Evolutionary conservation across 1,139 yeast species (phyloP).

Genomic region (Geotrichum macrosporum): DNA sequence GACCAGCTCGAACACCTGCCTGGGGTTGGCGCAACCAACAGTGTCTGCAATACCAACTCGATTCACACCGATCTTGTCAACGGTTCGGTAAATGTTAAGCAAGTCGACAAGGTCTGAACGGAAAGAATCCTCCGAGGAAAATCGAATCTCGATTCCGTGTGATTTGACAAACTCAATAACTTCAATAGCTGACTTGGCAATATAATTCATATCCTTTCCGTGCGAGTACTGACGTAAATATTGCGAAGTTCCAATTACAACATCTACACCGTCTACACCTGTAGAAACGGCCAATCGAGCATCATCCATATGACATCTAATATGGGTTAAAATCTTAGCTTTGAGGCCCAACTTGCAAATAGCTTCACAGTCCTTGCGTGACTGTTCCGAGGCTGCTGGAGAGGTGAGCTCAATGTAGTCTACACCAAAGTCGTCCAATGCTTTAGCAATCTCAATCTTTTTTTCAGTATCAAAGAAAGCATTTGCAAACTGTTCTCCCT

Average conservation of each 20-base stretch:
- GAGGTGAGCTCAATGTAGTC: slow-evolving; percentile 97
- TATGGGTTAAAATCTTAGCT: slow-evolving; percentile 88
- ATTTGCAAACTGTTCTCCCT: slow-evolving; percentile 98
- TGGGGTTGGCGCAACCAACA: slow-evolving; percentile 98
- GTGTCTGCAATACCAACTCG: slow-evolving; percentile 99
- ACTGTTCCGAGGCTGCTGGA: slow-evolving; percentile 96
- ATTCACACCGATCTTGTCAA: slow-evolving; percentile 95
- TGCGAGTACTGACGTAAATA: slow-evolving; percentile 92
- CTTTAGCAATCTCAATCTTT: slow-evolving; percentile 96
- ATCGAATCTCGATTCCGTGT: slow-evolving; percentile 94
- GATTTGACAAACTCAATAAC: slow-evolving; percentile 97
- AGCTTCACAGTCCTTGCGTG: slow-evolving; percentile 91
- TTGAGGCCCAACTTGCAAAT: slow-evolving; percentile 94
- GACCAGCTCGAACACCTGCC: slow-evolving; percentile 96
- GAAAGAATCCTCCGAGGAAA: slow-evolving; percentile 95
- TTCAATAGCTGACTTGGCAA: slow-evolving; percentile 93
- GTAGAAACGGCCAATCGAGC: slow-evolving; percentile 96
- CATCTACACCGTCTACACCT: slow-evolving; percentile 99
- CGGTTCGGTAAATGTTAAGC: slow-evolving; percentile 92
- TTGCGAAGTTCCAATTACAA: slow-evolving; percentile 95
- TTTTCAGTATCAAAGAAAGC: slow-evolving; percentile 93
- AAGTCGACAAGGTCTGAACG: slow-evolving; percentile 95
- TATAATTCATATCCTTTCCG: slow-evolving; percentile 98
- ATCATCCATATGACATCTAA: slow-evolving; percentile 98
- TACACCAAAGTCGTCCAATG: slow-evolving; percentile 94